Evolutionary conservation across 257 asterid genomes (phyloP), one percentile per base, ranked within the genome.

Genomic region (Coffea canephora): DNA sequence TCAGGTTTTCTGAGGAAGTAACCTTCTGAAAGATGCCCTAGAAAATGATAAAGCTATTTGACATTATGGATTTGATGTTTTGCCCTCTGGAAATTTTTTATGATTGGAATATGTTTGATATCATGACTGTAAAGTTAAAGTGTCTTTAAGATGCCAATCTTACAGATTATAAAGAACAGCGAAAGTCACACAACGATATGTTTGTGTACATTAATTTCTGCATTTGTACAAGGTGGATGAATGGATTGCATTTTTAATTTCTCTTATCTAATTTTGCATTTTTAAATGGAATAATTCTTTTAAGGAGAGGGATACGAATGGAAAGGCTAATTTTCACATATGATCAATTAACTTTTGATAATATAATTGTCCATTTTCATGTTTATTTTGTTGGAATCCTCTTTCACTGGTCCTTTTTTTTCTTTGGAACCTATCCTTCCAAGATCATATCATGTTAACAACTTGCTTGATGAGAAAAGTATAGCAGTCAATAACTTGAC

Each of bases 391-490:
- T 10, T 8, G 1, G 43, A 9, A 34, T 41, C n/a, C 27, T 65
- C 61, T 34, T 64, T n/a, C 49, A 36, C 31, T 65, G 31, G 64
- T 39, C 43, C 43, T 41, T 64, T 21, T 43, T 39, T 18, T 19
- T 12, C 74, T 64, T 55, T 80, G 50, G 59, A 68, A 14, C 31
- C 49, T 74, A 31, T 16, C 52, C 21, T 46, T 49, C 50, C 7
- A 16, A 48, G 16, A 31, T 49, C n/a, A 50, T 39, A 14, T 80
- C 48, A 69, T 54, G 48, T 70, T 34, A 52, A 23, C 5, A 43
- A 75, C 59, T 65, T 73, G 62, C 57, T 31, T 64, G 62, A 74
- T 59, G 69, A 52, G 50, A 68, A 73, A 49, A n/a, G 9, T 59
- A 61, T 65, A 2, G 2, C 15, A 46, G 27, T 71, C 74, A 61